These are phyloP conservation scores for Podospora conica DNA, from an alignment of 495 filamentous ascomycete genomes.

Conservation along the genomic window DNA sequence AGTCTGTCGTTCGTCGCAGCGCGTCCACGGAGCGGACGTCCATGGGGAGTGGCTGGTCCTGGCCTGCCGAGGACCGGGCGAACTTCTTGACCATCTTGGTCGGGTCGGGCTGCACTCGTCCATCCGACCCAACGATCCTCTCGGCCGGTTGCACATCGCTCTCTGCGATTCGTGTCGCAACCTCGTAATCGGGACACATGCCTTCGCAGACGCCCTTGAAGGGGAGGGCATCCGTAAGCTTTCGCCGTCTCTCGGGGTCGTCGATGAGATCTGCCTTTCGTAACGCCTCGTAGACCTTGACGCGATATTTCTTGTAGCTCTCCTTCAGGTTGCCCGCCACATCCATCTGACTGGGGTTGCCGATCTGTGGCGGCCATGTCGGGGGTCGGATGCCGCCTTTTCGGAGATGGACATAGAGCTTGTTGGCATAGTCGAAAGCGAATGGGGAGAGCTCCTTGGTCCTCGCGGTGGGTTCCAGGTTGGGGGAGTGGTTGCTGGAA, in stretches of 20 bases:
- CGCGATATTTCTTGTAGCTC: slow-evolving; percentile 57
- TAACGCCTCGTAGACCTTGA: slow-evolving; percentile 58
- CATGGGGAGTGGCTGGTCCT: slow-evolving; percentile 83
- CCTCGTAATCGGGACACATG: slow-evolving; percentile 93
- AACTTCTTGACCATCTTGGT: slow-evolving; percentile 71
- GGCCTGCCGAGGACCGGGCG: slow-evolving; percentile 82
- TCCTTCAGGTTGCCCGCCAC: slow-evolving; percentile 41
- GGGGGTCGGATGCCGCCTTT: slow-evolving; percentile 42
- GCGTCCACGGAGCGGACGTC: slow-evolving; percentile 79
- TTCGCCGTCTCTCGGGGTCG: slow-evolving; percentile 79
- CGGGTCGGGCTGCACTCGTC: slow-evolving; percentile 29
- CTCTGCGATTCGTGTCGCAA: slow-evolving; percentile 68
- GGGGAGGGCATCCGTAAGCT: slow-evolving; percentile 74
- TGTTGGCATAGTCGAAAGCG: slow-evolving; percentile 34
- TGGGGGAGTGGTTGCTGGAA: neutral
- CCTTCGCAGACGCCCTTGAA: slow-evolving; percentile 84
- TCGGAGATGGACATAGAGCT: slow-evolving; percentile 35
- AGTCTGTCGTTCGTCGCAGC: slow-evolving; percentile 70
- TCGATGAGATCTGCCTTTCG: slow-evolving; percentile 74
- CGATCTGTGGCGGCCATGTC: slow-evolving; percentile 36
- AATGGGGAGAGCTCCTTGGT: slow-evolving; percentile 28
- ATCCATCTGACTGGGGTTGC: slow-evolving; percentile 36
- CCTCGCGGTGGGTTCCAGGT: slow-evolving; percentile 17
- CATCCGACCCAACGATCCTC: slow-evolving; percentile 32
- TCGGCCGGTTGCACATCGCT: slow-evolving; percentile 50